Evolutionary conservation across 257 asterid genomes (phyloP), one percentile per base, ranked within the genome.

Genomic region (Coffea eugenioides): DNA sequence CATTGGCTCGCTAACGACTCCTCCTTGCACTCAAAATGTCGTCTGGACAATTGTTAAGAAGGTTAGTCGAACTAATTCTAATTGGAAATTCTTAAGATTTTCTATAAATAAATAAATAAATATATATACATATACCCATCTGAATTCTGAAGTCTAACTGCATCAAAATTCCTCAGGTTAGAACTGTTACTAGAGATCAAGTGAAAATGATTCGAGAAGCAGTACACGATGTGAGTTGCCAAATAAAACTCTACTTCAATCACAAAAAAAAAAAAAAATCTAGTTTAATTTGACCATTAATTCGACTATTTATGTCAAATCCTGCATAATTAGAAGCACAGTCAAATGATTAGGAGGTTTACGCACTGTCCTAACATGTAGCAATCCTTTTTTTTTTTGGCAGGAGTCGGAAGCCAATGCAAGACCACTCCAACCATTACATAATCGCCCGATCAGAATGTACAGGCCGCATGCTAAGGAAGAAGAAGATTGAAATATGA

Each of bases 21-120:
- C 97, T 79, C 98, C 98, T 12, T 93, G 97, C 76, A 87, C 92
- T 12, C 85, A 89, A 71, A 78, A 84, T 76, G 79, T 91, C 39
- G 75, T 69, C 0, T 93, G 97, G 97, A 86, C 95, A 7, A 85
- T 93, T 71, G 69, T 84, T 0, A 80, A 34, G 90, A 80, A 34
- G 90, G 97, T 90, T 81, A 67, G 21, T 72, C 13, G 20, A 16
- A 4, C 20, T 56, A 9, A 39, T 39, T 31, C 34, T 31, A 31
- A 31, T 31, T 31, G 4, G 2, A 8, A 67, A 27, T 36, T 16
- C 14, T n/a, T 68, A 9, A 31, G 41, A 13, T 68, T n/a, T 13
- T 10, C 14, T 18, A 34, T 2, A 31, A 18, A 39, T 31, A 31
- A 0, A 31, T 31, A 31, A 0, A 39, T 39, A 39, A 0, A 39